Evolutionary conservation across 2,329 filamentous ascomycete genomes (phyloP), one percentile per base, ranked within the genome.

Genomic region (Septoria linicola): DNA sequence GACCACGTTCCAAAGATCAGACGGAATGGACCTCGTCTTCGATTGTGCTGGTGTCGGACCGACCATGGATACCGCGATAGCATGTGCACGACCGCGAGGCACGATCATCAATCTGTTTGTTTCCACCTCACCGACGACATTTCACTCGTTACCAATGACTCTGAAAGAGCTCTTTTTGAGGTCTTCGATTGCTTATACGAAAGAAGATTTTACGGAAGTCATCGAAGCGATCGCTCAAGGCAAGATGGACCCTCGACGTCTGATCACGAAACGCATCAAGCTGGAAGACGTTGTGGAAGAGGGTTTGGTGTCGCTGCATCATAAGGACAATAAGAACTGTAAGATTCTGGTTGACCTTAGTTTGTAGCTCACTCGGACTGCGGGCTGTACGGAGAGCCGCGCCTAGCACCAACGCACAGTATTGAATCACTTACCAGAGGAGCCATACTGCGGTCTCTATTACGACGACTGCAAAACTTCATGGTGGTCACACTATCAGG

Each of bases 211-310:
- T 25, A 2, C 4, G n/a, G 50, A 48, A 10, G 50, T 53, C 14
- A 53, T 53, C 16, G 23, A 32, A 2, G 50, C 37, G 17, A 48
- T 53, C 21, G 39, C 23, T 1, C 16, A 16, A 2, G 43, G 50
- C 2, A 31, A 32, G 25, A 17, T 53, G 31, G 43, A 53, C 27
- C 39, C 44, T 27, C 23, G 35, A 14, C 25, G 31, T 19, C 20
- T 49, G 39, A 49, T 49, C 6, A 49, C 51, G 30, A 53, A 53
- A 17, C 40, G 35, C 4, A 53, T 53, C 2, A 34, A 13, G 27
- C n/a, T 53, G 23, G 45, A 45, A 31, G 44, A 53, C 41, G 51
- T 53, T 1, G 51, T 53, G 5, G 45, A 49, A 27, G 45, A 49
- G 10, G 51, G 45, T 2, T 11, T 49, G 11, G 27, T 32, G 10